These are phyloP conservation scores for Jatropha curcas DNA, from an alignment of 345 rosid genomes.

Conservation along the genomic window DNA sequence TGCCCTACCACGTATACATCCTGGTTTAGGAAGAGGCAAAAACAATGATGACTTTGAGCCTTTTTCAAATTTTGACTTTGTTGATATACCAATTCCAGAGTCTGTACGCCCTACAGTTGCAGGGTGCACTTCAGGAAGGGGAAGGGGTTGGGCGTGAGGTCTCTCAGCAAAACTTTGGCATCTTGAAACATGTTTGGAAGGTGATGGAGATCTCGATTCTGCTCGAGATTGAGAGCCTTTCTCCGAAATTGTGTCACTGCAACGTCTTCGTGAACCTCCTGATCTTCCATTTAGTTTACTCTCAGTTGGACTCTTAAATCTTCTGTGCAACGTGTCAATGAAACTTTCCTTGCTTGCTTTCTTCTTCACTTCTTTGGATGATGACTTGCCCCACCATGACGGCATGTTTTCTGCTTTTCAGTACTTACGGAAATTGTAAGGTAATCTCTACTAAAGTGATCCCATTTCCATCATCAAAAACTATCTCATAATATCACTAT, in stretches of 20 bases:
- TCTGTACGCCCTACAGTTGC: conserved; percentile 13
- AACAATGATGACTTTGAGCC: conserved; percentile 15
- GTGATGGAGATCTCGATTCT: conserved; percentile 32
- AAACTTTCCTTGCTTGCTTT: conserved; percentile 32
- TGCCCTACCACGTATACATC: conserved; percentile 10
- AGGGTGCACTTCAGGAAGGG: conserved; percentile 25
- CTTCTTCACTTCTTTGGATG: conserved; percentile 33
- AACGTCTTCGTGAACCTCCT: conserved; percentile 22
- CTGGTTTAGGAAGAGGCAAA: conserved; percentile 30
- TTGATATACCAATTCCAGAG: conserved; percentile 18
- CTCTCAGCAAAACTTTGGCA: conserved; percentile 38
- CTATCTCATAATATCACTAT: neutral
- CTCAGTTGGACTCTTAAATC: conserved; percentile 24
- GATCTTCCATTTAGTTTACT: conserved; percentile 15
- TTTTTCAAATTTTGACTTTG: conserved; percentile 17
- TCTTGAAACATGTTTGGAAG: conserved; percentile 27
- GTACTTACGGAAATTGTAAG: neutral
- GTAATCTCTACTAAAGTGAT: conserved; percentile 17
- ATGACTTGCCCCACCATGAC: conserved; percentile 23
- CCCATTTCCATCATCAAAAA: conserved; percentile 14
- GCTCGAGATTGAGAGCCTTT: conserved; percentile 28
- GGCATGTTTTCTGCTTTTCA: conserved; percentile 38
- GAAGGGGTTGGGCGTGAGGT: conserved; percentile 34
- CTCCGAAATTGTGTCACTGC: conserved; percentile 24
- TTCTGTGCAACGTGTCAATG: conserved; percentile 30